Conservation (phyloP, 2,329 filamentous ascomycete genomes). For the Rachicladosporium sp. region DNA sequence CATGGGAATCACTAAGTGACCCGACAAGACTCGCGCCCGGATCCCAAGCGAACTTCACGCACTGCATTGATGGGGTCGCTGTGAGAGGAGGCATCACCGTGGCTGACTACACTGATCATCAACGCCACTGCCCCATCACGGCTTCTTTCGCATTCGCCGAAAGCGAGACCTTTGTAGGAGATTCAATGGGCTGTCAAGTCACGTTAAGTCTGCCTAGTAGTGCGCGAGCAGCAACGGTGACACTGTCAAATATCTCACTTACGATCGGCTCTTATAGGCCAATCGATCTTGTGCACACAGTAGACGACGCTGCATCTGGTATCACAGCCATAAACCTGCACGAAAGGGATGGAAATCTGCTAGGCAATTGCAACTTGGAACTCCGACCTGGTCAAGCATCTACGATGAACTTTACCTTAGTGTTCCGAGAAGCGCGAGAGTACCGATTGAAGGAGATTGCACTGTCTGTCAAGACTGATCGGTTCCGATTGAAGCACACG, state of each 20-base stretch:
- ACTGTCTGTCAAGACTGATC: constrained; percentile 49
- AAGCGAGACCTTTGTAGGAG: constrained; percentile 47
- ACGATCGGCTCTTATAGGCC: constrained; percentile 9
- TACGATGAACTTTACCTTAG: constrained; percentile 51
- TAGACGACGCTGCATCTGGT: not conserved
- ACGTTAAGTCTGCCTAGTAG: constrained; percentile 38
- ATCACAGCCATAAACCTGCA: not conserved
- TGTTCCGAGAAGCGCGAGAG: constrained; percentile 71
- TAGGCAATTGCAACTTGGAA: constrained; percentile 44
- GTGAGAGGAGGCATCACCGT: constrained; percentile 1
- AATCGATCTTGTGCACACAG: constrained; percentile 9
- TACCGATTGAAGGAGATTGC: constrained; percentile 53
- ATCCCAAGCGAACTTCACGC: constrained; percentile 5
- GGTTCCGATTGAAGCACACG: constrained; percentile 56
- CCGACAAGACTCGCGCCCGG: constrained; percentile 4
- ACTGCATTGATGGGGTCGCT: constrained; percentile 8
- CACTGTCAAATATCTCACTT: constrained; percentile 11
- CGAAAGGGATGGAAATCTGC: not conserved
- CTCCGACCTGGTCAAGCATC: constrained; percentile 43
- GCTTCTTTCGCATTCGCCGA: constrained; percentile 41
- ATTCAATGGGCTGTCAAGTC: constrained; percentile 45
- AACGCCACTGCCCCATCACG: constrained; percentile 28
- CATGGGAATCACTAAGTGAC: constrained; percentile 42
- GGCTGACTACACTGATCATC: constrained; percentile 10
- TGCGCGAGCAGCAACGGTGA: constrained; percentile 12